Base-by-base conservation (phyloP, 192 early-diverging fungal species). In the Backusella circina region DNA sequence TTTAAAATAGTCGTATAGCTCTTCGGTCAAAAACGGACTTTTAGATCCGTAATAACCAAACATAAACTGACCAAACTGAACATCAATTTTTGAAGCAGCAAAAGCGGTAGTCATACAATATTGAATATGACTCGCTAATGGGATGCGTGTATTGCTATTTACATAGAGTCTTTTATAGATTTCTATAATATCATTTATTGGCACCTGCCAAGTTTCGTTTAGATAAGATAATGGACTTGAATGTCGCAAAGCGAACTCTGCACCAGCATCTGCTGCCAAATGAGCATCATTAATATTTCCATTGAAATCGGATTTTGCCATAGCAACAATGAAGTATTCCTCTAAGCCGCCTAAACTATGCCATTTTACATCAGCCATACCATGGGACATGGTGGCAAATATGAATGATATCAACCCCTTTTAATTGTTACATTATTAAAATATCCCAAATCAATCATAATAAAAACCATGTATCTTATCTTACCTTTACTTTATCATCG, bases 21-120 rank as follows among this genome's bases (percentile, higher is more conserved):
- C 82, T 75, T 95, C 93, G 1, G 89, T 86, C 69, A 97, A 79
- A 77, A 94, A 94, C 0, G 94, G 94, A 9, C 91, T 86, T 77
- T 86, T 83, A 67, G 86, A 75, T 6, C 89, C 91, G 72, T 86
- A 90, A 36, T 75, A 77, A 6, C 85, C 86, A 74, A 89, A 90
- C 16, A 90, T 72, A 30, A 88, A 84, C 36, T 85, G 79, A 1
- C 90, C 92, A 65, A 88, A 74, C 4, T 82, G 50, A 18, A 84
- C 79, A 69, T 91, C 86, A 0, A 85, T 84, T 70, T 93, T 88
- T 1, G 82, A 69, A 6, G 82, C 91, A 3, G 86, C 80, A 80
- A 86, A 93, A 4, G 87, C 92, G 21, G 82, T 80, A 36, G 75
- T 73, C 86, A 91, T 89, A 65, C 92, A 92, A 57, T 85, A 82